These are phyloP conservation scores for Cyclospora cayetanensis DNA, from an alignment of 169 alveolate genomes.

Conservation along the genomic window DNA sequence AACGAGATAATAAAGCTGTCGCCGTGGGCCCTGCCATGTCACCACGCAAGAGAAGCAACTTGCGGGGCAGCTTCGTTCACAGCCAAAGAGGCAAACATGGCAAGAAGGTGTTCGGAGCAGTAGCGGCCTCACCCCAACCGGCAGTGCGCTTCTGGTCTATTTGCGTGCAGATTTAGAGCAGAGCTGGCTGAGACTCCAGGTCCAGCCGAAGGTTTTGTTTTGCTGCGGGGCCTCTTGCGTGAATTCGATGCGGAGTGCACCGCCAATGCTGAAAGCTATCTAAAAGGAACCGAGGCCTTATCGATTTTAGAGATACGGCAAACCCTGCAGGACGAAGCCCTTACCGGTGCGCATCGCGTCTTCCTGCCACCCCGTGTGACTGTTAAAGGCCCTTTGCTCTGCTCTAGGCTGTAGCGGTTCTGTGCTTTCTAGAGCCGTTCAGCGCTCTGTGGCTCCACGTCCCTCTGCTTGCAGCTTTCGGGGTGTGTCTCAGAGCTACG, in stretches of 20 bases:
- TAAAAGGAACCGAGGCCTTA: not conserved
- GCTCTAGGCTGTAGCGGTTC: too few relatives aligned
- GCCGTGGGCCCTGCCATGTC: too few relatives aligned
- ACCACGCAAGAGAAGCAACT: too few relatives aligned
- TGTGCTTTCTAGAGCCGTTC: not conserved
- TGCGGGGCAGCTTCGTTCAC: too few relatives aligned
- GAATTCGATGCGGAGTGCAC: slow-evolving; percentile 2
- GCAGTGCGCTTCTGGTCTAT: not conserved
- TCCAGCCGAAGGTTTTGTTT: not conserved
- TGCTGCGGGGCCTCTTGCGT: not conserved
- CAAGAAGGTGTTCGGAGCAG: too few relatives aligned
- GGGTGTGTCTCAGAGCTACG: not conserved
- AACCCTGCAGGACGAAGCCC: not conserved
- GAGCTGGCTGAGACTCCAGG: not conserved
- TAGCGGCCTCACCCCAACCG: too few relatives aligned
- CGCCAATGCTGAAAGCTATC: not conserved
- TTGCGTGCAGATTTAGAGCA: slow-evolving; percentile 2
- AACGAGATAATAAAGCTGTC: too few relatives aligned
- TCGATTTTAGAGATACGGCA: not conserved
- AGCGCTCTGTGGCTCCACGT: not conserved
- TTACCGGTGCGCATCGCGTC: not conserved
- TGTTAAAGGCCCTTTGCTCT: not conserved
- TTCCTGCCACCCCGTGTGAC: not conserved
- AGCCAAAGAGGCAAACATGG: too few relatives aligned
- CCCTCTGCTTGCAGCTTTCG: not conserved